Evolutionary conservation across 768 basidiomycete species (phyloP).

Genomic region (Mycena venus): DNA sequence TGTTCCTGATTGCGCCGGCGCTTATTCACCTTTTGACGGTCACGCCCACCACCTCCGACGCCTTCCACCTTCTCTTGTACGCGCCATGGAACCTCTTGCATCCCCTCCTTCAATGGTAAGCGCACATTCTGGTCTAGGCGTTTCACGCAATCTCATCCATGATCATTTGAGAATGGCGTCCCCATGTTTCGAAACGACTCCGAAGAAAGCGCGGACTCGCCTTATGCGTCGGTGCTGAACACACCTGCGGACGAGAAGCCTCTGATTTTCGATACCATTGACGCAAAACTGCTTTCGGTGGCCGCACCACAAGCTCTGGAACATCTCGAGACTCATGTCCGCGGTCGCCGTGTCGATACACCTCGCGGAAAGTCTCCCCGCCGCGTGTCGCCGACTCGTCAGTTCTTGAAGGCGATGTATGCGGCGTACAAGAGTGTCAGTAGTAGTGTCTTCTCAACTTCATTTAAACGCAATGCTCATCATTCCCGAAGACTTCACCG

Average conservation of each 20-base stretch:
- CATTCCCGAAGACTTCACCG: background rate
- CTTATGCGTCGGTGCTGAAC: constrained; percentile 22
- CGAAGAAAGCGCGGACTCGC: constrained; percentile 23
- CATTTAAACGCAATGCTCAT: background rate
- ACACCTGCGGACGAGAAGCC: constrained; percentile 25
- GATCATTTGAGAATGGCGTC: background rate
- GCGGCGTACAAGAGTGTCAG: constrained; percentile 21
- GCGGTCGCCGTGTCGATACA: background rate
- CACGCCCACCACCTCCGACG: background rate
- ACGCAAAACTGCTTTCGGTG: constrained; percentile 16
- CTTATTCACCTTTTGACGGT: background rate
- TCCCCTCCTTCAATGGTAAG: background rate
- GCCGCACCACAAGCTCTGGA: constrained; percentile 1
- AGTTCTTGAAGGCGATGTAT: constrained; percentile 26
- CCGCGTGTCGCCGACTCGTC: constrained; percentile 24
- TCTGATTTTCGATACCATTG: constrained; percentile 19
- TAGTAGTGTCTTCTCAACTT: background rate
- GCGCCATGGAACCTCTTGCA: too few relatives aligned
- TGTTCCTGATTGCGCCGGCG: background rate
- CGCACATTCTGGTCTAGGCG: background rate
- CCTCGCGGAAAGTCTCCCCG: background rate
- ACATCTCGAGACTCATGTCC: background rate
- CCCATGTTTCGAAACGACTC: constrained; percentile 28
- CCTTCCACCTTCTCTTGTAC: background rate
- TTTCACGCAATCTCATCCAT: background rate